A percentile compares a stretch with the other conserved stretches of the same genome.
Evolutionary conservation across 2,329 filamentous ascomycete genomes (phyloP).

Genomic region (Aureobasidium subglaciale): DNA sequence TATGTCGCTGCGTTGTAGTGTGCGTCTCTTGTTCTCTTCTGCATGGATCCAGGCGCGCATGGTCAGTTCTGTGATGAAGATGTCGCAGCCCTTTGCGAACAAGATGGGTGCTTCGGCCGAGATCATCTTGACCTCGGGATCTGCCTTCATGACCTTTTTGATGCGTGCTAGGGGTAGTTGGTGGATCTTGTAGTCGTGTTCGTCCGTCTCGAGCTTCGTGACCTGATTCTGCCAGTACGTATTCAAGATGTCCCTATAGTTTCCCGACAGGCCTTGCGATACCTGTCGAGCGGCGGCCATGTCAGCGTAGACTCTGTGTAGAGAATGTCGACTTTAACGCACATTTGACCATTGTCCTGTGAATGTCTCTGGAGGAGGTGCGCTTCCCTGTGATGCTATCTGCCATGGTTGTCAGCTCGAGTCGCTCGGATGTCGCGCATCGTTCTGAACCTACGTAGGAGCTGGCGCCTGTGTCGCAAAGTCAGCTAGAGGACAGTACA

Average conservation of each 20-base stretch:
- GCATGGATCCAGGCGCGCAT: conserved; percentile 99
- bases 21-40: conserved; percentile 96
- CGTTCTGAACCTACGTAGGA: conserved; percentile 50
- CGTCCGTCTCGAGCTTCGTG: conserved; percentile 87
- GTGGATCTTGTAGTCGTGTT: conserved; percentile 97
- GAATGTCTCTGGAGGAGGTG: conserved; percentile 83
- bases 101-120: conserved; percentile 95
- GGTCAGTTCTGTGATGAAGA: conserved; percentile 97
- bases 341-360: conserved; percentile 94
- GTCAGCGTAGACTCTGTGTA: neutral
- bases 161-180: conserved; percentile 95
- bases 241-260: conserved; percentile 93
- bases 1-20: conserved; percentile 91
- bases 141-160: conserved; percentile 99
- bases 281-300: conserved; percentile 52
- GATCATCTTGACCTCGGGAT: conserved; percentile 99
- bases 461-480: conserved; percentile 51
- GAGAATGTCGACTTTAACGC: too few relatives aligned
- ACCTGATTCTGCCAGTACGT: conserved; percentile 99
- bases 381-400: conserved; percentile 81
- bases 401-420: conserved; percentile 34
- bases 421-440: neutral
- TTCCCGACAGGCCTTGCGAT: conserved; percentile 86
- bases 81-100: conserved; percentile 97
- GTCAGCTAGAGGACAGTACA: neutral